Evolutionary conservation across 371 early-diverging fungal species (phyloP).

Genomic region (Mortierella sp.): DNA sequence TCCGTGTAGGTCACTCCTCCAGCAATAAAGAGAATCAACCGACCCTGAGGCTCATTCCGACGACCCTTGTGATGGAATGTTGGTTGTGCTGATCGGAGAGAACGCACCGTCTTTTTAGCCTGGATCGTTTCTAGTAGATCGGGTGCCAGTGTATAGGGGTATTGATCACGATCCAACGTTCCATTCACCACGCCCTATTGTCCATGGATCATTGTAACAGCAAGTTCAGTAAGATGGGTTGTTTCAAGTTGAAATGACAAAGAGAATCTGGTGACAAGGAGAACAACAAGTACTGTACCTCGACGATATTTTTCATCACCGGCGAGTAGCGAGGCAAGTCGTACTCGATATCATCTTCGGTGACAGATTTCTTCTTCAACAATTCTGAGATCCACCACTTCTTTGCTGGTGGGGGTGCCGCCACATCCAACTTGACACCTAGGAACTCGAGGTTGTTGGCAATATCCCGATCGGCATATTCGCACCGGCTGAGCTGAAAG

Average conservation of each 20-base stretch:
- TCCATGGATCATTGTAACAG: neutral
- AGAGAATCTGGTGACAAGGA: too few relatives aligned
- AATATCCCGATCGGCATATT: constrained; percentile 75
- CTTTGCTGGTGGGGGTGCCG: constrained; percentile 50
- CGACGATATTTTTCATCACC: constrained; percentile 61
- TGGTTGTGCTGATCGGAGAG: constrained; percentile 49
- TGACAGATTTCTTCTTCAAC: constrained; percentile 57
- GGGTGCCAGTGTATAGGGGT: constrained; percentile 45
- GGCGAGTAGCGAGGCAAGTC: constrained; percentile 80
- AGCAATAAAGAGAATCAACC: constrained; percentile 78
- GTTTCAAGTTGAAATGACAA: too few relatives aligned
- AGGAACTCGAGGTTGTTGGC: constrained; percentile 81
- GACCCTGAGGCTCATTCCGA: constrained; percentile 51
- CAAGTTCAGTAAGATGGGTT: neutral
- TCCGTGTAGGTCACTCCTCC: constrained; percentile 96
- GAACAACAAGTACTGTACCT: constrained; percentile 27
- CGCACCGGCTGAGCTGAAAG: constrained; percentile 51
- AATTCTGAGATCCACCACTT: constrained; percentile 44
- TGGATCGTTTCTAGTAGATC: constrained; percentile 50
- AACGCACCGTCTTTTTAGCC: constrained; percentile 53
- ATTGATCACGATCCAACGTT: constrained; percentile 43
- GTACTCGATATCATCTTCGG: constrained; percentile 70
- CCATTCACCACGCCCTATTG: constrained; percentile 30
- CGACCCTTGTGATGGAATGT: constrained; percentile 55
- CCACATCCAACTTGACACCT: constrained; percentile 69